Base-by-base conservation (phyloP, 2,329 filamentous ascomycete genomes). In the Fusarium setosum region DNA sequence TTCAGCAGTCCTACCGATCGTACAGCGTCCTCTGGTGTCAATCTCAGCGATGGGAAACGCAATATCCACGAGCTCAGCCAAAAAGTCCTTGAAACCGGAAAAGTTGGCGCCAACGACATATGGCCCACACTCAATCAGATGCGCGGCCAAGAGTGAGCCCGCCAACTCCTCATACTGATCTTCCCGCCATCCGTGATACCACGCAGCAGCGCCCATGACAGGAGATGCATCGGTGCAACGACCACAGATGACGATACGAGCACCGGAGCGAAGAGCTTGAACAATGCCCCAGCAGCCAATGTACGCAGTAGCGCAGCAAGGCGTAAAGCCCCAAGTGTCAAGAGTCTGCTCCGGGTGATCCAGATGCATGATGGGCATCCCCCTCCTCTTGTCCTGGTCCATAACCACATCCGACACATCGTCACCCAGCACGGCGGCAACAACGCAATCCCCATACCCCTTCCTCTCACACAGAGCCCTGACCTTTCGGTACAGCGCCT, bases 81-180 rank as follows among this genome's bases (percentile, higher is more conserved):
- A 45, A 29, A 76, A 71, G 1, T 76, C 71, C 12, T 72, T 72
- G 66, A 74, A 86, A 1, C 84, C 86, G 0, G 84, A 78, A 59
- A 86, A 88, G 62, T 88, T 87, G 0, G 76, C 82, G 0, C 85
- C 86, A 0, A 83, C 84, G 4, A 83, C 83, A 53, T 88, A 88
- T 1, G 81, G 77, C 0, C 79, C 81, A 65, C 84, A 87, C 66
- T 87, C 85, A 37, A 86, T 85, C 6, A 86, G 69, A 70, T 87
- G 83, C 2, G 82, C 84, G 0, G 83, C 83, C 5, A 87, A 71
- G 0, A 87, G 69, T 0, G 83, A 76, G 0, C 82, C 82, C 0
- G 85, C 86, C 5, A 88, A 75, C 17, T 76, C 67, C 58, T 88
- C 80, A 18, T 81, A 85, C 21, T 82, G 77, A 0, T 75, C 78